Evolutionary conservation across 1,284 basidiomycete species (phyloP), one percentile per base, ranked within the genome.

Genomic region (Phellopilus nigrolimitatus): DNA sequence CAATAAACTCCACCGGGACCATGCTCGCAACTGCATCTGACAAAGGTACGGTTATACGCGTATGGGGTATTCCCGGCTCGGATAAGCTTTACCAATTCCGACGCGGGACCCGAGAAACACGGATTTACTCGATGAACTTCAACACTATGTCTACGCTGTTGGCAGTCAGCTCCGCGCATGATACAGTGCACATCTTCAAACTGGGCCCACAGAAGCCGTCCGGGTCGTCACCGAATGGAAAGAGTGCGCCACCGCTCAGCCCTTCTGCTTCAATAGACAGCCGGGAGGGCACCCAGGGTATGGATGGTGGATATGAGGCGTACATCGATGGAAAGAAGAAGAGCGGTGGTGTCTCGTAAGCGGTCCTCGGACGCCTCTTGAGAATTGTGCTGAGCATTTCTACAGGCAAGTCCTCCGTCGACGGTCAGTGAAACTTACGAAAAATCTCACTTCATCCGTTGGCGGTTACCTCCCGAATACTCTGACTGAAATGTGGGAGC

Each of bases 131-230:
- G 40, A 89, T 99, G 69, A 92, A 87, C 60, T 98, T 97, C 69
- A 99, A 99, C 63, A 68, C 83, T 2, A 83, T 91, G 31, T 84
- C 82, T 15, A 88, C 84, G 2, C 67, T 99, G 10, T 71, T 99
- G 12, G 92, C 91, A 2, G 95, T 97, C 5, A 90, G 86, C 61
- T 88, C 83, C 6, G 95, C 94, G 57, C 91, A 94, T 56, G 94
- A 94, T 59, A 99, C 95, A 6, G 94, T 99, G 30, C 97, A 99
- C 68, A 88, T 99, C 46, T 99, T 97, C 74, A 92, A 91, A 65
- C 74, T 99, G 3, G 78, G 79, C 58, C 54, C 68, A 49, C 59
- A 68, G 57, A 58, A 62, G 56, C 50, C 59, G 4, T 24, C 53
- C 31, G 47, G 40, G 27, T 51, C 61, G 15, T 59, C 58, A 24